These are phyloP conservation scores for Glomus cerebriforme DNA, from an alignment of 192 early-diverging fungal genomes.

Conservation along the genomic window DNA sequence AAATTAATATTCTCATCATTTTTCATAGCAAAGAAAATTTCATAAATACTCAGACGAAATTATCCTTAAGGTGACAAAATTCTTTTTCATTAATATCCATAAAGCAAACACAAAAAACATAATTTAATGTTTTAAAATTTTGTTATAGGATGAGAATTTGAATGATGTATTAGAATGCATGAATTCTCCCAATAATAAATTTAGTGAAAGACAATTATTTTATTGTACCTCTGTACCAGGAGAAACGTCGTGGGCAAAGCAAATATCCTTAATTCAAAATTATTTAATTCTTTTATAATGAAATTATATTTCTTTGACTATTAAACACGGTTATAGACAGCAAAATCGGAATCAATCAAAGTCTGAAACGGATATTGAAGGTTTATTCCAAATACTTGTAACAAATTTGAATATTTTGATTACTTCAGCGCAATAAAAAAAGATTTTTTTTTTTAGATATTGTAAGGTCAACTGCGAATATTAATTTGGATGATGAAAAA, in stretches of 20 bases:
- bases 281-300: background rate
- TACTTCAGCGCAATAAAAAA: background rate
- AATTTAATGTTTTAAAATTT: no score
- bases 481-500: background rate
- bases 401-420: background rate
- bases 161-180: background rate
- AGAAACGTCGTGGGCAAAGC: constrained; percentile 61
- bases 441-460: background rate
- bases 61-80: background rate
- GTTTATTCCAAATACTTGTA: background rate
- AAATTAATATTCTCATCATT: background rate
- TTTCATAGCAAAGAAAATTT: constrained; percentile 21
- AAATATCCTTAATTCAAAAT: constrained; percentile 35
- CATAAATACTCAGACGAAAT: constrained; percentile 19
- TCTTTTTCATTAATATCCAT: background rate
- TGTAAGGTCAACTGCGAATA: background rate
- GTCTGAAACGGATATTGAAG: background rate
- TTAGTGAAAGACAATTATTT: constrained; percentile 63
- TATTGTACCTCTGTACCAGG: constrained; percentile 78
- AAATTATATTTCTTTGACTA: background rate
- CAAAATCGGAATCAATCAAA: background rate
- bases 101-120: background rate
- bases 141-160: background rate
- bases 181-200: constrained; percentile 24
- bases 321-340: background rate